phyloP scores from a whole-genome alignment of 148 eudicot species.

The Silene uniflora region DNA sequence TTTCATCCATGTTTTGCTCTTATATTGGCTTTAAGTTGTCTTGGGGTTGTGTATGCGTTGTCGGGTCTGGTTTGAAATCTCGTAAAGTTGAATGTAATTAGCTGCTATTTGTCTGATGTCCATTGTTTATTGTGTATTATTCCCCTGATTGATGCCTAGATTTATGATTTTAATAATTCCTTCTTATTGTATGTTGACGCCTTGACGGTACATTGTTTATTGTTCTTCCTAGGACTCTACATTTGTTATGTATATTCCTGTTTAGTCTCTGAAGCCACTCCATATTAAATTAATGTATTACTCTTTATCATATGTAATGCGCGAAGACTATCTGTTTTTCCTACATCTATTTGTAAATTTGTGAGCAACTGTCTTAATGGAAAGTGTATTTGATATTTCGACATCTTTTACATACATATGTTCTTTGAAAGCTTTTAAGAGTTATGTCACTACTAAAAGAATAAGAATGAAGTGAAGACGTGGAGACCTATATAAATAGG shows the following conservation, averaged over 20 bases:
- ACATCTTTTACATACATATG: too few relatives aligned
- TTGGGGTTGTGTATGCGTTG: slow-evolving; percentile 15
- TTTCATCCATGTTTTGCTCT: not conserved
- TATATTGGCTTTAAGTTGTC: slow-evolving; percentile 3
- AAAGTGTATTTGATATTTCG: too few relatives aligned
- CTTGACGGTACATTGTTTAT: slow-evolving; percentile 8
- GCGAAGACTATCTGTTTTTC: not conserved
- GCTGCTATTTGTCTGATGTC: not conserved
- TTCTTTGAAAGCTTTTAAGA: too few relatives aligned
- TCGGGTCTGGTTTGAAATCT: not conserved
- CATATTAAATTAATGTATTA: not conserved
- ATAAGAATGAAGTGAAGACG: not conserved
- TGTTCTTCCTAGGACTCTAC: not conserved
- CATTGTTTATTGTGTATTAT: not conserved
- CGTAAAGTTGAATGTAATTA: too few relatives aligned
- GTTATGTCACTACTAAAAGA: too few relatives aligned
- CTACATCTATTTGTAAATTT: not conserved
- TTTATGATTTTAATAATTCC: slow-evolving; percentile 8
- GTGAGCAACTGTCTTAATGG: too few relatives aligned
- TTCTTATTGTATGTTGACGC: not conserved
- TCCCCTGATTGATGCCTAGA: slow-evolving; percentile 9
- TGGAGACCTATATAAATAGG: not conserved
- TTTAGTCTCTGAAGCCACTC: not conserved
- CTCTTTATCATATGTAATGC: not conserved
- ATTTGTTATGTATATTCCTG: not conserved